These are phyloP conservation scores for Backusella mclennaniae DNA, from an alignment of 192 early-diverging fungal genomes.

Conservation along the genomic window DNA sequence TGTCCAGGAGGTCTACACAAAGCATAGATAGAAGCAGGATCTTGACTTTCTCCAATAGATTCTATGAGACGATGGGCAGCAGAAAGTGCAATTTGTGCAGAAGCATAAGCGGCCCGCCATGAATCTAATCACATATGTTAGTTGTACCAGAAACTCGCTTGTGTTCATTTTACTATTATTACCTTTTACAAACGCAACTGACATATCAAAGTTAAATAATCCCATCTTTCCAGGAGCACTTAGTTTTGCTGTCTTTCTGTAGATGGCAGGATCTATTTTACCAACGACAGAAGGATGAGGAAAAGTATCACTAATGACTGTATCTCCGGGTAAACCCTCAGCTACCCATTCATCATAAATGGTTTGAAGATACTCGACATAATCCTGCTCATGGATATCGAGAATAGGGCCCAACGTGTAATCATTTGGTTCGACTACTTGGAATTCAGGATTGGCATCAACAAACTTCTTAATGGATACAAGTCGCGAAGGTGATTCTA, in stretches of 20 bases:
- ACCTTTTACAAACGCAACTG: constrained; percentile 10
- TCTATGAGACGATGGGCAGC: constrained; percentile 50
- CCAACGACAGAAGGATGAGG: not conserved
- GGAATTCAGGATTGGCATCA: constrained; percentile 7
- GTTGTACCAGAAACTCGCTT: not conserved
- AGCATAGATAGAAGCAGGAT: constrained; percentile 51
- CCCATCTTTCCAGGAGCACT: not conserved
- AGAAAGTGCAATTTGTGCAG: constrained; percentile 62
- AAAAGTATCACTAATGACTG: constrained; percentile 4
- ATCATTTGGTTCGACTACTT: constrained; percentile 34
- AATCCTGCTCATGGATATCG: constrained; percentile 57
- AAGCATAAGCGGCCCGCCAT: constrained; percentile 59
- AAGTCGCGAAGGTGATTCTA: constrained; percentile 19
- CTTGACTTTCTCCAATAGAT: constrained; percentile 33
- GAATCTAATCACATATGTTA: constrained; percentile 42
- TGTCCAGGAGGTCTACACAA: constrained; percentile 55
- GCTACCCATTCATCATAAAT: constrained; percentile 55
- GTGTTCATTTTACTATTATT: not conserved
- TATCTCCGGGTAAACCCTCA: not conserved
- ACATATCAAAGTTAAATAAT: constrained; percentile 3
- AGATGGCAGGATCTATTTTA: not conserved
- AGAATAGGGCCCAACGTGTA: constrained; percentile 55
- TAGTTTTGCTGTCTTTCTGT: not conserved
- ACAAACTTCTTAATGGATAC: constrained; percentile 15
- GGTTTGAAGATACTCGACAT: constrained; percentile 56